Evolutionary conservation across 441 rosid genomes (phyloP), one percentile per base, ranked within the genome.

Genomic region (Croton laevigatus): DNA sequence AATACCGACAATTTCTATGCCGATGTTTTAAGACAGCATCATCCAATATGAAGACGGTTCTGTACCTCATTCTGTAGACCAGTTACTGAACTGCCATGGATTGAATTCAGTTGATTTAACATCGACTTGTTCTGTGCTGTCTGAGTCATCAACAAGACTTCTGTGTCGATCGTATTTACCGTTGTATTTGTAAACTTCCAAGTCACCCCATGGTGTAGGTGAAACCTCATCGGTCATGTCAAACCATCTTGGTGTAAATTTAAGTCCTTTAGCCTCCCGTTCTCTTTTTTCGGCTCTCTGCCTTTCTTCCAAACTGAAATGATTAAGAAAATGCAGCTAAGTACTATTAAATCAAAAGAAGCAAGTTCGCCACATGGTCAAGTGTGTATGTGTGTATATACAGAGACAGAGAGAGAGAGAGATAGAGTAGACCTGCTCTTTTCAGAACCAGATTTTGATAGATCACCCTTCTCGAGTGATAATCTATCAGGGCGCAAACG

Each of bases 131-230:
- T 78, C 85, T 8, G 65, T 57, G 76, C 75, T 72, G 8, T 74
- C 82, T 12, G 89, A 83, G 73, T 70, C 73, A 80, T 93, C 97
- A 0, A 82, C 65, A 2, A 81, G 84, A 52, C 83, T 89, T 4
- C 88, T 86, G 62, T 91, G 89, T 71, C 91, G 82, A 3, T 64
- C 57, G 69, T 96, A 96, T 71, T 87, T 96, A 59, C 95, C 97
- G 27, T 93, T 96, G 87, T 77, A 93, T 70, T 70, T 84, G 79
- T 93, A 96, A 19, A 96, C 89, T 81, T 93, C 98, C 66, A 96
- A 76, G 75, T 96, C 97, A 0, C 99, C 99, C 99, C 99, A 96
- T 17, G 97, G 99, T 14, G 99, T 96, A 13, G 94, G 83, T 37
- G 89, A 81, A 61, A 87, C 78, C 71, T 96, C 98, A 51, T 81